Percentiles rank a stretch among this genome's conserved stretches.
phyloP scores from a whole-genome alignment of 1,284 basidiomycete species.

The Malassezia nana region DNA sequence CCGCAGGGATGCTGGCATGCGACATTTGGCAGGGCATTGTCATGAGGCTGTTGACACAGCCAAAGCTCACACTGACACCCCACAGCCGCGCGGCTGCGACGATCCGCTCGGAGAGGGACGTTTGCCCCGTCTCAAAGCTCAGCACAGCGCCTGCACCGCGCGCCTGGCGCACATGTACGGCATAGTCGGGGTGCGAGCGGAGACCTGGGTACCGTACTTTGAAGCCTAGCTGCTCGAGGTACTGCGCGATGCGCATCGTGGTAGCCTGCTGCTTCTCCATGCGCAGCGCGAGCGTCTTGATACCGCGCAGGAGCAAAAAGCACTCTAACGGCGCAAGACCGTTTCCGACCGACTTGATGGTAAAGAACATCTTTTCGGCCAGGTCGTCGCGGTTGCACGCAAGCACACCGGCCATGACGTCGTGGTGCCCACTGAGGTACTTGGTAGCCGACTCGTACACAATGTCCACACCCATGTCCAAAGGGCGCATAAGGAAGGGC shows the following conservation, averaged over 20 bases:
- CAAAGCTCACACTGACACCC: conserved; percentile 97
- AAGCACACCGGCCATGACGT: conserved; percentile 71
- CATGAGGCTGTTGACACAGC: conserved; percentile 94
- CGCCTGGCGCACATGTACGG: conserved; percentile 64
- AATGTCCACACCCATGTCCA: conserved; percentile 90
- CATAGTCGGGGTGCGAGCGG: conserved; percentile 67
- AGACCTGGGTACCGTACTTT: conserved; percentile 89
- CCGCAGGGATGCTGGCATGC: conserved; percentile 93
- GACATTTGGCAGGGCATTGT: conserved; percentile 99
- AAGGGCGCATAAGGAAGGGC: conserved; percentile 87
- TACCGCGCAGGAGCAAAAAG: conserved; percentile 86
- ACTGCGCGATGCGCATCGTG: conserved; percentile 72
- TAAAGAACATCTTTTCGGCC: conserved; percentile 76
- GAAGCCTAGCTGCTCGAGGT: conserved; percentile 79
- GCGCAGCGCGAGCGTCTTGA: conserved; percentile 91
- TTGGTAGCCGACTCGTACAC: conserved; percentile 98
- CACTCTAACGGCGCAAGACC: conserved; percentile 70
- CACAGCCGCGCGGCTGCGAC: conserved; percentile 84
- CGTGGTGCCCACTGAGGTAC: conserved; percentile 94
- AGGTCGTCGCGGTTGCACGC: conserved; percentile 84
- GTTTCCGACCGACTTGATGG: conserved; percentile 95
- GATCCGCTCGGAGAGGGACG: conserved; percentile 77
- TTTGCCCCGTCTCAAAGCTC: conserved; percentile 87
- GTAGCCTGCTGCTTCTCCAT: conserved; percentile 89
- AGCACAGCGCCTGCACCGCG: conserved; percentile 90